Base-by-base conservation (phyloP, 2,329 filamentous ascomycete genomes). In the Chaetomium strumarium region DNA sequence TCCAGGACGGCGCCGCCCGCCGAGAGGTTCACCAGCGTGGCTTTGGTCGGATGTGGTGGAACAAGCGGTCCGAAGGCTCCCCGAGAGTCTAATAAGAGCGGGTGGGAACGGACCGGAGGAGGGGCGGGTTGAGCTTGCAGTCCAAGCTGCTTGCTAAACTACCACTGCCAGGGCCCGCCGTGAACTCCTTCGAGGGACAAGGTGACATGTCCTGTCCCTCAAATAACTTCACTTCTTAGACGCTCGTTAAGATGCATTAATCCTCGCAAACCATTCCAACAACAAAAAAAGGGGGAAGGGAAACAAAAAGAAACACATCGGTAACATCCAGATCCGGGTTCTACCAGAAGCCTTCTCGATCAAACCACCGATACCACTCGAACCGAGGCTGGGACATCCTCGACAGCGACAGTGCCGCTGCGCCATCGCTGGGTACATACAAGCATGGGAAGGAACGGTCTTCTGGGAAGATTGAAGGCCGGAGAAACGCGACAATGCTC, bases 1-100 rank as follows among this genome's bases (percentile, higher is more conserved):
- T 79, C 57, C 71, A 80, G 58, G 82, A 85, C 62, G 81, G 80
- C 7, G 82, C 82, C 11, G 81, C 82, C 1, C 72, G 76, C 31
- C 74, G 82, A 12, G 82, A 85, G 65, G 64, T 66, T 13, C 68
- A 76, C 51, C 76, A 84, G 67, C 76, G 81, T 20, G 81, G 81
- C n/a, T 79, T 84, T 53, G 68, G 73, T 37, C 71, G 73, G 46
- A 62, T 73, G 48, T 62, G 59, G 59, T 59, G 55, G 59, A 59
- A 53, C 48, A 64, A 64, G 54, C 62, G 37, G 39, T 53, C 51
- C 24, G 57, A 51, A 52, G 34, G 41, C 36, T 37, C 46, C 10
- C 29, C 36, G 14, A 36, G 39, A 17, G 50, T 46, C 6, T 53
- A 46, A n/a, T n/a, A n/a, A n/a, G n/a, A n/a, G n/a, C n/a, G 38